Evolutionary conservation across 371 early-diverging fungal genomes (phyloP), one percentile per base, ranked within the genome.

Genomic region (Rhizopus sp.): DNA sequence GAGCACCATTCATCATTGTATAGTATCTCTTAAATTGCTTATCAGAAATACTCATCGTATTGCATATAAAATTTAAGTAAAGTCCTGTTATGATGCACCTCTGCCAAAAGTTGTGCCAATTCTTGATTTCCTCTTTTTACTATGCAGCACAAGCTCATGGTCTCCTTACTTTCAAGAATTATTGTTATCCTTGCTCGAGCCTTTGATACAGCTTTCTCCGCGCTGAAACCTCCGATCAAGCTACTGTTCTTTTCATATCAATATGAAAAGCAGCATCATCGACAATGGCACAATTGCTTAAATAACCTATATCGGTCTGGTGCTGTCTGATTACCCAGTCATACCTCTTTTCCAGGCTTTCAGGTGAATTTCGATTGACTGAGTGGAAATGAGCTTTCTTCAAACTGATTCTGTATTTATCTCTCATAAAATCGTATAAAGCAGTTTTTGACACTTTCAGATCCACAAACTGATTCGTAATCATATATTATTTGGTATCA

Each of bases 251-350:
- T 45, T 57, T 57, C 50, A 57, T 57, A 40, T 49, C 50, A 50
- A 57, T 29, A 57, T 57, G 33, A 50, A 58, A 58, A 51, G 59
- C 51, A 5, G 46, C 52, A 40, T 55, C 37, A 16, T 34, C 47
- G 46, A 55, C n/a, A 42, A 55, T 31, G 12, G 46, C 45, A 50
- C 55, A 50, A 35, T 60, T 60, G 40, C 41, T 54, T 29, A 48
- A 34, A 54, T 32, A 49, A 55, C 55, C 23, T n/a, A 55, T 55
- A 40, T 44, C 50, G 33, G 55, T 54, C 5, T 60, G 31, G 5
- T 17, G 31, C 51, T 46, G 52, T 34, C 23, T 16, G 7, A n/a
- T 44, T 13, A 30, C 50, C 50, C 61, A 50, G 15, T 44, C 34
- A 46, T 44, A 32, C 23, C 61, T 49, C 30, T 54, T 23, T 30